Evolutionary conservation across 2,329 filamentous ascomycete genomes (phyloP).

Genomic region (Xylariales sp.): DNA sequence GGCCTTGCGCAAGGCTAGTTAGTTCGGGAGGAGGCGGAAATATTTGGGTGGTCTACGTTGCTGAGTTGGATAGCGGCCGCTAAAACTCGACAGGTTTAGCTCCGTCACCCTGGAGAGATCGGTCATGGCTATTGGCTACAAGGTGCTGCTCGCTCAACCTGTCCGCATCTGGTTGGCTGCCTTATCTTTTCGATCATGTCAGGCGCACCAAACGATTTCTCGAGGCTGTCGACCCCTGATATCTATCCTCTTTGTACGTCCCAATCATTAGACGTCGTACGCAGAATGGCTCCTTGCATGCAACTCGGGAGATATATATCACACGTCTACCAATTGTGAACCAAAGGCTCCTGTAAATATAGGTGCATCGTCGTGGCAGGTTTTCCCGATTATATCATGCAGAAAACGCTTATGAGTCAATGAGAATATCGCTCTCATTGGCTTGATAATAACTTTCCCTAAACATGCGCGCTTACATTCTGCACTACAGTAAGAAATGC

Average conservation of each 20-base stretch:
- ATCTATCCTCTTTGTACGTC: constrained; percentile 3
- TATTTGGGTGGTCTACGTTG: no score
- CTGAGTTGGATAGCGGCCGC: no score
- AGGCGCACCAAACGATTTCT: background rate
- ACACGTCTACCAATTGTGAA: constrained; percentile 2
- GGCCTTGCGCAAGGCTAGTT: no score
- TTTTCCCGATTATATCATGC: background rate
- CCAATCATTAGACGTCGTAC: no score
- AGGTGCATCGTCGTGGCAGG: background rate
- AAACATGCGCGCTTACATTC: background rate
- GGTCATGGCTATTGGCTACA: no score
- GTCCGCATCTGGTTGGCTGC: constrained; percentile 17
- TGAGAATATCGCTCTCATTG: background rate
- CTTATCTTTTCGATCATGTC: constrained; percentile 13
- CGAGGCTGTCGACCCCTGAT: constrained; percentile 5
- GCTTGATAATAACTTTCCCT: background rate
- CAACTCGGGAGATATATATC: no score
- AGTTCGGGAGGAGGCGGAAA: no score
- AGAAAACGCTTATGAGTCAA: background rate
- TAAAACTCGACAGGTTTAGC: no score
- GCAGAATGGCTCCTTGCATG: no score
- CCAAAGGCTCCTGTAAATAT: constrained; percentile 7
- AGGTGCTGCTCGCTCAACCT: constrained; percentile 1
- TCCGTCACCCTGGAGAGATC: no score
- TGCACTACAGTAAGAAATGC: no score